Base-by-base conservation (phyloP, 208 protist species). In the Trypanosoma lewisi region DNA sequence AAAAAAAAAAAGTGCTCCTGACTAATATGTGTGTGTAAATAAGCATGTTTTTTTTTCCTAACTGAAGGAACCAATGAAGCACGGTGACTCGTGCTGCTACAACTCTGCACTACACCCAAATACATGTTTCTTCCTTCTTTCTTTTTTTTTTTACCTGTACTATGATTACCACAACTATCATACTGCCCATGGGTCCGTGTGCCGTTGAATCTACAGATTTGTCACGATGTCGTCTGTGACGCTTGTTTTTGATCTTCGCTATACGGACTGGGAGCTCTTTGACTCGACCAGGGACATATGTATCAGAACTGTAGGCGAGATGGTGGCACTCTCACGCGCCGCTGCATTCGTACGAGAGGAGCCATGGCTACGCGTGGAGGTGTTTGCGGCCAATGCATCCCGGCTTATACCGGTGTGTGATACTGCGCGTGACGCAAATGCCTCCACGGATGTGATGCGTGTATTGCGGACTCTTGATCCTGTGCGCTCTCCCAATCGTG, bases 211-310 rank as follows among this genome's bases (percentile, higher is more conserved):
- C 14, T 5, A 17, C 39, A 4, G 39, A 17, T 16, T n/a, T 55
- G 31, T 14, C 28, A 17, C 12, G 37, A 58, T 59, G 50, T 54
- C 44, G 19, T 33, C 30, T 30, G 37, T 73, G 27, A 49, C 59
- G 23, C 8, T 73, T 23, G 53, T 66, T 37, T 66, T 73, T 60
- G 67, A 73, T 23, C 59, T 73, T 21, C 57, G 67, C 34, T 73
- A 67, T 25, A 55, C 17, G 21, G 67, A 73, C 52, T 67, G 14
- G 58, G 67, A 73, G 19, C 67, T 73, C n/a, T 67, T 73, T 44
- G 59, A 61, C 11, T 58, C 44, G 2, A 12, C 31, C 33, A 48
- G 67, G 30, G 30, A 49, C 0, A 44, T 28, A 25, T 73, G 66
- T 44, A 47, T 62, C 23, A 30, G 50, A 19, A 34, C 42, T 25